Percentiles rank a stretch among this genome's conserved stretches.
Conservation (phyloP, 1,284 basidiomycete genomes). For the Amylostereum areolatum region DNA sequence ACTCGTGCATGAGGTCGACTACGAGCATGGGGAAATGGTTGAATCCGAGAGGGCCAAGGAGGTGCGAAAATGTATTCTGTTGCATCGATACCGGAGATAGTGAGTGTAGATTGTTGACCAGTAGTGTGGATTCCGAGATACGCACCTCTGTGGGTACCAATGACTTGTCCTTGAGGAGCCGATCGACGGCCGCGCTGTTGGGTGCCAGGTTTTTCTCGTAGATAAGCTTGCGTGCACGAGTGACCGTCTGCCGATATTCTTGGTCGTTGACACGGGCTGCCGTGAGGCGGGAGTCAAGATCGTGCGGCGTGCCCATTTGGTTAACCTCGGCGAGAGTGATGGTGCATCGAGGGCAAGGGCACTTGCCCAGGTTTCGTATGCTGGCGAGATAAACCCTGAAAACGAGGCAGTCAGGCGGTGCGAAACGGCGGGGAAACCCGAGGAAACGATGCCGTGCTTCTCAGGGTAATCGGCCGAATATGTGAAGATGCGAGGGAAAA, state of each 20-base stretch:
- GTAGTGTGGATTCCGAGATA: neutral
- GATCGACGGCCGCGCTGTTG: constrained; percentile 7
- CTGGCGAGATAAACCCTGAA: constrained; percentile 13
- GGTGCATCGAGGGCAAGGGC: constrained; percentile 26
- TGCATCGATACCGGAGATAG: neutral
- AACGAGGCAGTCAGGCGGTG: neutral
- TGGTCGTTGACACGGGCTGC: neutral
- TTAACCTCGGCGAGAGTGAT: constrained; percentile 12
- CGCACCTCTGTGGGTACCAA: constrained; percentile 14
- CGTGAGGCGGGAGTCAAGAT: neutral
- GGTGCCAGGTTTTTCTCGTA: constrained; percentile 11
- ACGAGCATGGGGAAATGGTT: constrained; percentile 13
- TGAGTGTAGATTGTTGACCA: neutral
- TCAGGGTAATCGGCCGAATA: constrained; percentile 21
- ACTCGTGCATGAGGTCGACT: constrained; percentile 18
- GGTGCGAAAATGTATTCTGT: constrained; percentile 5
- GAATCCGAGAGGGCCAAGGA: constrained; percentile 3
- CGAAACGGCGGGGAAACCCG: neutral
- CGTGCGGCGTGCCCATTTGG: constrained; percentile 4
- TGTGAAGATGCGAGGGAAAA: constrained; percentile 17
- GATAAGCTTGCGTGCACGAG: constrained; percentile 11
- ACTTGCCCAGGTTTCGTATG: constrained; percentile 11
- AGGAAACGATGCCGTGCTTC: constrained; percentile 12
- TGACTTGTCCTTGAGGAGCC: constrained; percentile 11
- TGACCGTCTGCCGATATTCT: neutral